These are phyloP conservation scores for Xylaria cubensis DNA, from an alignment of 495 filamentous ascomycete genomes.

Conservation along the genomic window DNA sequence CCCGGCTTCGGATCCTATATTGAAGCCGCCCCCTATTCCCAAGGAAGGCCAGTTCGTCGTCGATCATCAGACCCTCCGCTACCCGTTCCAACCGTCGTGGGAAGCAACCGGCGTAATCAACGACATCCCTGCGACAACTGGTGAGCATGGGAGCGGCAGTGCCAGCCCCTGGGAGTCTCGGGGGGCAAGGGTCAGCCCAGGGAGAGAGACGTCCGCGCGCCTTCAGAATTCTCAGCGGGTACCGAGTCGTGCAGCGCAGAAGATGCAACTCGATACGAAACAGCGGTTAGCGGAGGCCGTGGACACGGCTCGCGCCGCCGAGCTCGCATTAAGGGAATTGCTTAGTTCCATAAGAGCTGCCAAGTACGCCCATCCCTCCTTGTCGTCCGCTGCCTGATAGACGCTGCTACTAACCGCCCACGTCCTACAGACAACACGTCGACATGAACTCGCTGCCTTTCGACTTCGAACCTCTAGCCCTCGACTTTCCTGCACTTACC, in stretches of 20 bases:
- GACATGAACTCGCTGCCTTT: conserved; percentile 64
- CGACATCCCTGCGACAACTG: conserved; percentile 62
- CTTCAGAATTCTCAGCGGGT: conserved; percentile 42
- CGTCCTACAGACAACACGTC: conserved; percentile 50
- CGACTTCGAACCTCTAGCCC: conserved; percentile 79
- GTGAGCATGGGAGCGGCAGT: conserved; percentile 24
- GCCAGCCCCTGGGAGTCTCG: conserved; percentile 27
- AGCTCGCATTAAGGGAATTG: conserved; percentile 82
- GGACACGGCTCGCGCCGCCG: conserved; percentile 79
- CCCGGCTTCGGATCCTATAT: conserved; percentile 26
- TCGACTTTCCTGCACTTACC: conserved; percentile 82
- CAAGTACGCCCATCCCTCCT: conserved; percentile 60
- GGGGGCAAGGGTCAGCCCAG: conserved; percentile 21
- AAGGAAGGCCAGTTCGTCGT: conserved; percentile 51
- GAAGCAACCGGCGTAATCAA: conserved; percentile 84
- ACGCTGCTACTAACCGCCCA: conserved; percentile 27
- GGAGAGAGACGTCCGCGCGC: conserved; percentile 1
- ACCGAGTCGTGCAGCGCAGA: conserved; percentile 53
- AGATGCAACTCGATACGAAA: conserved; percentile 65
- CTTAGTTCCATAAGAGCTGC: conserved; percentile 80
- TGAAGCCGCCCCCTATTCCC: conserved; percentile 41
- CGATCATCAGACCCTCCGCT: conserved; percentile 62
- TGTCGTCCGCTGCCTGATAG: not conserved
- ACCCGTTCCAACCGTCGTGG: conserved; percentile 65
- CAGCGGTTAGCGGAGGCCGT: conserved; percentile 65